phyloP scores from a whole-genome alignment of 2,329 filamentous ascomycete species.

The Trichoderma sp. region DNA sequence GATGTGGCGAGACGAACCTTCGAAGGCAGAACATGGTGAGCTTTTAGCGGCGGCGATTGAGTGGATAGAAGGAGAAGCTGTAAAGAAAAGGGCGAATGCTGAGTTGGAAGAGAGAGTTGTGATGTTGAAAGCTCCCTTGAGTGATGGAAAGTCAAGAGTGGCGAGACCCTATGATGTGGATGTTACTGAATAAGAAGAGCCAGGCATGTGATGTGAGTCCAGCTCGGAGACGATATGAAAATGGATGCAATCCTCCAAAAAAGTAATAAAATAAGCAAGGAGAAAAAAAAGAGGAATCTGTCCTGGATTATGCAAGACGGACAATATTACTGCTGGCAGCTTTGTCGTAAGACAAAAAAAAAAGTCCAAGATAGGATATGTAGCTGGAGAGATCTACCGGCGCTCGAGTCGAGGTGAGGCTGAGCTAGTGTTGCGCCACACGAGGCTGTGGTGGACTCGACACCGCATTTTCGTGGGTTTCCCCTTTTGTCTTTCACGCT shows the following conservation, averaged over 20 bases:
- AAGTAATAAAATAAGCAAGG: neutral
- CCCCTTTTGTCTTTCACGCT: neutral
- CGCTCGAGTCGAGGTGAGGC: neutral
- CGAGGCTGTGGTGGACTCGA: slow-evolving; percentile 1
- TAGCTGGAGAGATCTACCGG: neutral
- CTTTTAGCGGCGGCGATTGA: neutral
- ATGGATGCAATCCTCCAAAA: neutral
- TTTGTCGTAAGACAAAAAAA: neutral
- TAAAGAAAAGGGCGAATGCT: neutral
- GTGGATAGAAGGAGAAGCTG: neutral
- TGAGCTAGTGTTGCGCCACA: slow-evolving; percentile 3
- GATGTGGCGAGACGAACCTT: slow-evolving; percentile 48
- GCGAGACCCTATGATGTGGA: neutral
- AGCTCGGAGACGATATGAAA: neutral
- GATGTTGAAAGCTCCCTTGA: neutral
- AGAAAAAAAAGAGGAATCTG: neutral
- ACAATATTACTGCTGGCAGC: neutral
- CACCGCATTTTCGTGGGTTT: neutral
- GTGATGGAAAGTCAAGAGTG: neutral
- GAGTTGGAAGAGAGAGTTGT: neutral
- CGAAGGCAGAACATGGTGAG: slow-evolving; percentile 62
- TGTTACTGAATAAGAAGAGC: neutral
- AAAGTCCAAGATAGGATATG: neutral
- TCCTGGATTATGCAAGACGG: neutral
- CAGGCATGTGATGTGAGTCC: neutral